Evolutionary conservation across 305 asterid genomes (phyloP), one percentile per base, ranked within the genome.

Genomic region (Solanum hybrid): DNA sequence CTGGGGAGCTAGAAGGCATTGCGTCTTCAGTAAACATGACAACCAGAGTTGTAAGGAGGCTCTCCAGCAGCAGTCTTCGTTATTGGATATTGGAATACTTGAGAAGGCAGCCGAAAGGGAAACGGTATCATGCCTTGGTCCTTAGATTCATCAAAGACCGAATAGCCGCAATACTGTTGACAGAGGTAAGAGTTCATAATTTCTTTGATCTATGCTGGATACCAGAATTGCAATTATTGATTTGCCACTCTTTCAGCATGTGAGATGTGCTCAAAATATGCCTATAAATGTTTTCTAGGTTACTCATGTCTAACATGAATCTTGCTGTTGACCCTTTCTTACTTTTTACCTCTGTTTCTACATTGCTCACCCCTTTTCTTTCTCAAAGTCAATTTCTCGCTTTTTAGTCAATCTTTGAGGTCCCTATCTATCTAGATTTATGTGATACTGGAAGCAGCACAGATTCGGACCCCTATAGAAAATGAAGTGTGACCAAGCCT

Each of bases 71-170:
- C 95, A 94, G 96, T 92, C 95, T 95, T 72, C 94, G 98, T 37
- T 97, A 97, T 91, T 97, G 99, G 99, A 93, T 94, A 87, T 90
- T 97, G 90, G 98, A 96, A 92, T 96, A 95, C 90, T 91, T 97
- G 93, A 95, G 99, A 91, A 94, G 92, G 91, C 98, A 96, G 89
- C 96, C 99, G 2, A 95, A 92, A 91, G 94, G 87, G 37, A 93
- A 71, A 89, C 92, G 88, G 85, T 95, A 94, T 91, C 93, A 94
- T 81, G 98, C 97, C 85, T 92, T 97, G 93, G 96, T 96, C 91
- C 98, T 97, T 88, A 95, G 95, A 80, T 96, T 96, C 93, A 93
- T 96, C 92, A 97, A 97, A 93, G 99, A 96, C 89, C 94, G 99
- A 92, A 91, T 89, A 88, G 99, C 98, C 35, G 96, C 98, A 40